A percentile compares a stretch with the other conserved stretches of the same genome.
Evolutionary conservation across 164 flowering plant genomes (phyloP).

Genomic region (Nelumbo lutea): DNA sequence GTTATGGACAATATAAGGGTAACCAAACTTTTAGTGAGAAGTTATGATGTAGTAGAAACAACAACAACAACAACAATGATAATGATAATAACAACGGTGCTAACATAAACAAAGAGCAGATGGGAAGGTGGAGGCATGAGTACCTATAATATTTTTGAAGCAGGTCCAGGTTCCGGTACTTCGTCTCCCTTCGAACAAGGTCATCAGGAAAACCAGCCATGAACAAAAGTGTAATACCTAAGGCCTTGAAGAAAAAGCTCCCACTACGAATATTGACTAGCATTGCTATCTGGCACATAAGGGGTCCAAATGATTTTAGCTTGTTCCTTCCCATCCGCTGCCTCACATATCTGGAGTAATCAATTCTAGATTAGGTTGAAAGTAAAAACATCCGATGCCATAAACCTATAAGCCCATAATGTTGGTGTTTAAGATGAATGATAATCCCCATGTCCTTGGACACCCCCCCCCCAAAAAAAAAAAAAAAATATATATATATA

Average conservation of each 20-base stretch:
- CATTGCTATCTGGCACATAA: conserved; percentile 50
- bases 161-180: conserved; percentile 50
- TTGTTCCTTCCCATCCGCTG: conserved; percentile 66
- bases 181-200: conserved; percentile 48
- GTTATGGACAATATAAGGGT: too few species aligned
- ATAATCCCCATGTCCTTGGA: neutral
- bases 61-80: too few species aligned
- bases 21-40: too few species aligned
- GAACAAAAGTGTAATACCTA: conserved; percentile 60
- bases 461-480: neutral
- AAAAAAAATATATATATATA: too few species aligned
- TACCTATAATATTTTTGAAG: conserved; percentile 62
- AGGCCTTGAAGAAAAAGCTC: conserved; percentile 66
- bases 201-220: conserved; percentile 64
- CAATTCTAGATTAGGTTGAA: conserved; percentile 3
- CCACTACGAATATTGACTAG: conserved; percentile 45
- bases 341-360: conserved; percentile 46
- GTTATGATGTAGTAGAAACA: too few species aligned
- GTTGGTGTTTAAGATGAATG: neutral
- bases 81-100: too few species aligned
- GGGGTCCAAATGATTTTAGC: conserved; percentile 55
- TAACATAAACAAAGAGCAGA: too few species aligned
- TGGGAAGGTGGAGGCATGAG: too few species aligned
- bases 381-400: neutral
- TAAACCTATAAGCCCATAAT: neutral